phyloP scores from a whole-genome alignment of 2,329 filamentous ascomycete species.

The Neonectria punicea region DNA sequence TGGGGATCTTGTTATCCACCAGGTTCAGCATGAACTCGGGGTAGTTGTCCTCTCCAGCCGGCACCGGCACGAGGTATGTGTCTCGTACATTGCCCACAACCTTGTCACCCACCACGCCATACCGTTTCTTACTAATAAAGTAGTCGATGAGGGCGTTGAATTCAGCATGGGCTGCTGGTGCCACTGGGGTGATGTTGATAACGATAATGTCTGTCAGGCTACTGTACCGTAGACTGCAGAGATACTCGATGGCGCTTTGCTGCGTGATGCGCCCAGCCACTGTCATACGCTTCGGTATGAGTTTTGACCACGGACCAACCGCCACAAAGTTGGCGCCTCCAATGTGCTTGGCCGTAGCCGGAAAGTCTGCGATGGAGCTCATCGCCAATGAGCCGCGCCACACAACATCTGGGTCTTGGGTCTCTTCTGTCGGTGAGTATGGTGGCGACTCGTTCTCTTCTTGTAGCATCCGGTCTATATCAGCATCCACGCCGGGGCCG shows the following conservation, averaged over 20 bases:
- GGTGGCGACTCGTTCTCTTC: conserved; percentile 83
- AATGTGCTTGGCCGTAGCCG: conserved; percentile 81
- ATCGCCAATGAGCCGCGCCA: conserved; percentile 84
- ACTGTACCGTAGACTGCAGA: conserved; percentile 87
- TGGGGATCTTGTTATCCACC: conserved; percentile 83
- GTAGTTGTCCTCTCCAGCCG: conserved; percentile 74
- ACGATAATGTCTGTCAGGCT: conserved; percentile 86
- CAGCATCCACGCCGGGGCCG: conserved; percentile 79
- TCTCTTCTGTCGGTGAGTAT: conserved; percentile 83
- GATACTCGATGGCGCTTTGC: conserved; percentile 87
- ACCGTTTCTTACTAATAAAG: conserved; percentile 83
- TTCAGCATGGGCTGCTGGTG: conserved; percentile 66
- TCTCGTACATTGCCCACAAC: conserved; percentile 81
- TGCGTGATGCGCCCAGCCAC: conserved; percentile 85
- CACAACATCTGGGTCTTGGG: conserved; percentile 73
- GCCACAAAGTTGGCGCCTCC: conserved; percentile 81
- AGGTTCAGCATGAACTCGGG: conserved; percentile 91
- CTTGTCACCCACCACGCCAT: conserved; percentile 87
- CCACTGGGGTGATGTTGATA: conserved; percentile 74
- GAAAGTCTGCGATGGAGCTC: conserved; percentile 80
- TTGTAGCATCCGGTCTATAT: conserved; percentile 88
- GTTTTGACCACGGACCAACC: conserved; percentile 75
- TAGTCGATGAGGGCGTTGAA: conserved; percentile 88
- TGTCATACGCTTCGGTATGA: conserved; percentile 76
- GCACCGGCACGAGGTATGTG: conserved; percentile 89